phyloP scores from a whole-genome alignment of 129 eudicot species.

The Oenanthe sinensis region DNA sequence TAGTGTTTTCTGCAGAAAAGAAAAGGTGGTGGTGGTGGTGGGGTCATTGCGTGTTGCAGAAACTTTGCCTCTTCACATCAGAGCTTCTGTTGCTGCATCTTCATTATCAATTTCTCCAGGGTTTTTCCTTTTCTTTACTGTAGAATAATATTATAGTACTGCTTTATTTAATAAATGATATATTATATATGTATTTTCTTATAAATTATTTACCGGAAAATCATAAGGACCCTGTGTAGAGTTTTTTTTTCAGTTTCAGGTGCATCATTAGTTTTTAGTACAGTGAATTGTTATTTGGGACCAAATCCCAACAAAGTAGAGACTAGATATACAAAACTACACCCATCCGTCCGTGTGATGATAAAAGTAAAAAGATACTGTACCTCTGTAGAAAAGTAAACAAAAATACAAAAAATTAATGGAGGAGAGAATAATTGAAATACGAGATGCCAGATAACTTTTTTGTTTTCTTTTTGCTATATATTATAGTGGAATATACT shows the following conservation, averaged over 20 bases:
- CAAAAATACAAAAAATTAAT: background rate
- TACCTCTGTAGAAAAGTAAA: background rate
- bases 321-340: background rate
- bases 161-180: no score
- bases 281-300: no score
- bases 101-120: background rate
- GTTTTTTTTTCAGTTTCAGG: no score
- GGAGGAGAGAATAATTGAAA: background rate
- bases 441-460: background rate
- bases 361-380: background rate
- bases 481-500: background rate
- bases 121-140: no score
- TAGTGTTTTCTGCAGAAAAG: slow-evolving; percentile 19
- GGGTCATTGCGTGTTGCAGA: slow-evolving; percentile 29
- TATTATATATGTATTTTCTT: no score
- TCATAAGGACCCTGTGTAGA: no score
- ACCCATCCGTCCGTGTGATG: slow-evolving; percentile 2
- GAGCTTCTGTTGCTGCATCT: background rate
- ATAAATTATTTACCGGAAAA: no score
- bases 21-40: slow-evolving; percentile 13
- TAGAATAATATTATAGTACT: no score
- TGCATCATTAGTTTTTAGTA: no score
- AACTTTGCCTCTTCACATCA: slow-evolving; percentile 20
- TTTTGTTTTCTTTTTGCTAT: background rate
- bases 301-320: background rate